Percentiles rank a stretch among this genome's conserved stretches.
Conservation (phyloP, 148 eudicot genomes). For the Heliamphora exappendiculata region DNA sequence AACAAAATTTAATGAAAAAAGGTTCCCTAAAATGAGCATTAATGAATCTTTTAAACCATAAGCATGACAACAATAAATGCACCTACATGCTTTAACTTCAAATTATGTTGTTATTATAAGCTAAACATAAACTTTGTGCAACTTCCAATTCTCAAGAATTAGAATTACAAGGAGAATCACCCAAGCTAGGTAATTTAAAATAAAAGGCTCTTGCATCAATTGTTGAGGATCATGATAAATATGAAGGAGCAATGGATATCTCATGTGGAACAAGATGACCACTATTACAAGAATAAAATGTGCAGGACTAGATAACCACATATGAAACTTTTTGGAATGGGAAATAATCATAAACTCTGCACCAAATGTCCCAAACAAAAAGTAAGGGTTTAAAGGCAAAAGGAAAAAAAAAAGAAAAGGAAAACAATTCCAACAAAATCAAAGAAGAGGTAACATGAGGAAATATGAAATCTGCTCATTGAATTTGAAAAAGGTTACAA, state of each 20-base stretch:
- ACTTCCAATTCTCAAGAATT: neutral
- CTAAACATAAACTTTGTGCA: neutral
- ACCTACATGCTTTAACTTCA: neutral
- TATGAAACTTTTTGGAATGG: neutral
- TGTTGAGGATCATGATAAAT: neutral
- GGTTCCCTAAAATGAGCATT: neutral
- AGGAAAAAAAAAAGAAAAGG: neutral
- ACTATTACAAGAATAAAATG: neutral
- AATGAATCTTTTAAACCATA: neutral
- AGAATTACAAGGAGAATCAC: neutral
- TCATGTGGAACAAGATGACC: too few species aligned
- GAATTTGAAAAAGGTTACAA: neutral
- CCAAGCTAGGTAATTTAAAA: neutral
- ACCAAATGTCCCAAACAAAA: too few species aligned
- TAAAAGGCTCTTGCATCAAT: neutral
- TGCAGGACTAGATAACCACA: neutral
- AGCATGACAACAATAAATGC: neutral
- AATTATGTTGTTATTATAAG: conserved; percentile 1
- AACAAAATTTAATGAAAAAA: neutral
- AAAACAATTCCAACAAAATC: neutral
- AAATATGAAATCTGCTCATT: neutral
- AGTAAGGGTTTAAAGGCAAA: too few species aligned
- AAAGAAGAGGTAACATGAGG: neutral
- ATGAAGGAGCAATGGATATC: too few species aligned
- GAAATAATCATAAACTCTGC: neutral